Evolutionary conservation across 2,329 filamentous ascomycete species (phyloP).

Genomic region (Colletotrichum acutatum): DNA sequence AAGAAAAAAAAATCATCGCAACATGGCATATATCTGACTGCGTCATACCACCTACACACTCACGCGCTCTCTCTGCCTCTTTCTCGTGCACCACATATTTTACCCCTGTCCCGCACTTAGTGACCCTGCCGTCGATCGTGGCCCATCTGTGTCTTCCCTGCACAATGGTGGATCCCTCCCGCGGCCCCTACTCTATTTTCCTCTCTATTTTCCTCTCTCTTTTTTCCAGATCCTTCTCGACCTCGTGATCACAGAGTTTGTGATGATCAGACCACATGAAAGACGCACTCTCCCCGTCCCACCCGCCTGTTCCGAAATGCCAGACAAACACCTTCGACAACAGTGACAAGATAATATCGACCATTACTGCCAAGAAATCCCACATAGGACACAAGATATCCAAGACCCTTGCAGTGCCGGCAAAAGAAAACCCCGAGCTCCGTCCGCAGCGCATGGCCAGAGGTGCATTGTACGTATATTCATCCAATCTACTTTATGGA

Average conservation of each 20-base stretch:
- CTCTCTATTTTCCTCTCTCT: not conserved
- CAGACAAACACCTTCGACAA: not conserved
- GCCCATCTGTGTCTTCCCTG: not conserved
- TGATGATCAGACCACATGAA: slow-evolving; percentile 22
- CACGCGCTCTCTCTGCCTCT: no score
- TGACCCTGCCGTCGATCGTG: slow-evolving; percentile 25
- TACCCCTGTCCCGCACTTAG: slow-evolving; percentile 3
- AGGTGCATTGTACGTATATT: no score
- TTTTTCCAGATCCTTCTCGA: slow-evolving; percentile 17
- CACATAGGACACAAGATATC: not conserved
- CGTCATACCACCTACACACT: slow-evolving; percentile 13
- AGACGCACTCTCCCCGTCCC: not conserved
- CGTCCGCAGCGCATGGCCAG: not conserved
- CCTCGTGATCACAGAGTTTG: not conserved
- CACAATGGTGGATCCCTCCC: slow-evolving; percentile 15
- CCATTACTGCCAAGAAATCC: not conserved
- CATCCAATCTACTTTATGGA: no score
- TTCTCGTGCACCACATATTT: not conserved
- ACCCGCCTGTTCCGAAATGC: slow-evolving; percentile 21
- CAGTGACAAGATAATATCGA: not conserved
- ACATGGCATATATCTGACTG: not conserved
- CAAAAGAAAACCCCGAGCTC: not conserved
- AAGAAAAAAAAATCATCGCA: not conserved
- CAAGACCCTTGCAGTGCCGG: not conserved
- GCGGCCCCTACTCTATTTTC: not conserved